Evolutionary conservation across 1,284 basidiomycete genomes (phyloP), one percentile per base, ranked within the genome.

Genomic region (Anthracocystis walkeri): DNA sequence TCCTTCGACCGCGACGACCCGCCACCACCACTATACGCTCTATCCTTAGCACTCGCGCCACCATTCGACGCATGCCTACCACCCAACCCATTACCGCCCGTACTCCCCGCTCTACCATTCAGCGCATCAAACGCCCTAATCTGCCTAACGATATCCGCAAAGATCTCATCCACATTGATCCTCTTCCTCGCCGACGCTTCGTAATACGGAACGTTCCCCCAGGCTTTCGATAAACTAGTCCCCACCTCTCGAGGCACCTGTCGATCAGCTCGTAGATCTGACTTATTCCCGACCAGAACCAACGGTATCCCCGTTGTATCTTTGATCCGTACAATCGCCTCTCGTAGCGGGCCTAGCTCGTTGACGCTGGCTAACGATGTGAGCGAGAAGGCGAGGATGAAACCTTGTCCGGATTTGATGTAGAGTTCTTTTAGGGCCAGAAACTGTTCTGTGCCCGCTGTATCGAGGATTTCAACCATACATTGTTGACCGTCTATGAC

Each of bases 161-260:
- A 82, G 35, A 82, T 51, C 62, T 82, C 78, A 48, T 82, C 81
- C 12, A 82, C 80, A 40, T 82, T 82, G 49, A 82, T 65, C 1
- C 74, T 41, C 42, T 82, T 82, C 21, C 80, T 48, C 18, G 81
- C 81, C 8, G 74, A 77, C 6, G 81, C 63, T 55, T 82, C 81
- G 60, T 82, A 82, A 53, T 80, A 82, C 0, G 81, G 81, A 12
- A 80, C 77, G 51, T 82, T 82, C 11, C 81, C 81, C 80, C 80
- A 82, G 4, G 78, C 78, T 38, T 71, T 64, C 5, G 76, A 77
- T 18, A 82, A 58, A 31, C 80, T 82, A 3, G 78, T 79, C 8
- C 81, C 81, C n/a, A 82, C 69, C 64, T 83, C 80, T 14, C 79
- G 65, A 2, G 80, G 79, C 40, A 82, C 80, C 60, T 83, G 80